These are phyloP conservation scores for Poa annua DNA, from an alignment of 176 grass and related monocot genomes.

Conservation along the genomic window DNA sequence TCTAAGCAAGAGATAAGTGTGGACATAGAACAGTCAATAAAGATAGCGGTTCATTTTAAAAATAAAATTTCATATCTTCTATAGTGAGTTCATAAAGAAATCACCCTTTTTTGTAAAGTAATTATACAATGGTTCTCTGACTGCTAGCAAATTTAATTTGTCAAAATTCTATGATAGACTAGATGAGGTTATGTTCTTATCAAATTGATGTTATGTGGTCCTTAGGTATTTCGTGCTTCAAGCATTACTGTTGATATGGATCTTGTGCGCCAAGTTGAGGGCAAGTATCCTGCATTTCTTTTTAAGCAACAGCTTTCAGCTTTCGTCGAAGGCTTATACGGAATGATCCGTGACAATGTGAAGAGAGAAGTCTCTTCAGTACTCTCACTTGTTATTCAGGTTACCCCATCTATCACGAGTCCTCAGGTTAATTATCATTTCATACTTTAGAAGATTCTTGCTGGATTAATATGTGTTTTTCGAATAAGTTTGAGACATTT, in stretches of 20 bases:
- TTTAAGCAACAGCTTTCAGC: conserved; percentile 96
- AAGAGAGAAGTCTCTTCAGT: conserved; percentile 83
- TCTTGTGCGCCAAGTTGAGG: conserved; percentile 83
- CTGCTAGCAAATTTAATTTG: conserved; percentile 23
- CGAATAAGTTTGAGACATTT: conserved; percentile 28
- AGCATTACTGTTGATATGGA: conserved; percentile 75
- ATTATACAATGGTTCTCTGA: not conserved
- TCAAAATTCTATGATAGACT: conserved; percentile 2
- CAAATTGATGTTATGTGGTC: conserved; percentile 31
- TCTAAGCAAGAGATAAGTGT: not conserved
- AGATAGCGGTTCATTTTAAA: not conserved
- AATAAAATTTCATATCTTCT: not conserved
- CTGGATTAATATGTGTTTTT: conserved; percentile 24
- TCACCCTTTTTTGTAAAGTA: not conserved
- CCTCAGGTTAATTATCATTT: conserved; percentile 54
- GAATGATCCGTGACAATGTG: conserved; percentile 90
- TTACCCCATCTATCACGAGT: conserved; percentile 55
- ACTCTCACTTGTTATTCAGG: conserved; percentile 80
- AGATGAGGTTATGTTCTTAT: conserved; percentile 12
- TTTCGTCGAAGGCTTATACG: conserved; percentile 87
- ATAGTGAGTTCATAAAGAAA: conserved; percentile 1
- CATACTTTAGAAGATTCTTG: conserved; percentile 43
- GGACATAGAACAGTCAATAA: not conserved
- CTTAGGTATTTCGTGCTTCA: conserved; percentile 82
- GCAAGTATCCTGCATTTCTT: conserved; percentile 89